These are phyloP conservation scores for Cystofilobasidium ferigula DNA, from an alignment of 768 basidiomycete species.

Conservation along the genomic window DNA sequence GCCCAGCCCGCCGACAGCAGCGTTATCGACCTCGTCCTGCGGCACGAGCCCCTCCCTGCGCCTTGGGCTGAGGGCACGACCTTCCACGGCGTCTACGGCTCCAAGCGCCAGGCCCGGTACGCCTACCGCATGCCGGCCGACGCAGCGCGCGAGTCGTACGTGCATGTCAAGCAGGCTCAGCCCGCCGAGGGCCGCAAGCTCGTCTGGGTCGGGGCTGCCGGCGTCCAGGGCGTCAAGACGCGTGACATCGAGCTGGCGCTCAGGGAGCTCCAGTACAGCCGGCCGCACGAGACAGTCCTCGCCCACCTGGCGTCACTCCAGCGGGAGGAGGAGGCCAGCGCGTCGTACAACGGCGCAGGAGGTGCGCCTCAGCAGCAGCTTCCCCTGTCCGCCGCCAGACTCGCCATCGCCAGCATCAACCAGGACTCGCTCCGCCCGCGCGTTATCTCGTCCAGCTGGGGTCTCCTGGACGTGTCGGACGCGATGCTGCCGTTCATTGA, in stretches of 20 bases:
- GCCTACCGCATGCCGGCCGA: no score
- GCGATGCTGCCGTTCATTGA: slow-evolving; percentile 43
- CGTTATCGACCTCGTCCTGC: no score
- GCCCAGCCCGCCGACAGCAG: no score
- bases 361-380: background rate
- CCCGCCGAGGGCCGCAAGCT: background rate
- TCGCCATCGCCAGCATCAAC: background rate
- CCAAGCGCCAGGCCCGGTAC: no score
- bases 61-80: no score
- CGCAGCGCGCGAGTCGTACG: no score
- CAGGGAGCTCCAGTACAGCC: background rate
- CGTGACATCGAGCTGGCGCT: background rate
- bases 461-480: slow-evolving; percentile 33
- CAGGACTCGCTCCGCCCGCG: slow-evolving; percentile 20
- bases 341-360: background rate
- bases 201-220: slow-evolving; percentile 14
- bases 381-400: background rate
- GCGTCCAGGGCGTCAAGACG: background rate
- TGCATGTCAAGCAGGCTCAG: background rate
- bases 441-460: slow-evolving; percentile 28
- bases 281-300: background rate
- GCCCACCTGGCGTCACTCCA: background rate
- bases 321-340: background rate
- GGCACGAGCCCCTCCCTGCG: no score
- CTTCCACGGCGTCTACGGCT: no score